Evolutionary conservation across 2,329 filamentous ascomycete genomes (phyloP).

Genomic region (Sordariomycetes sp.): DNA sequence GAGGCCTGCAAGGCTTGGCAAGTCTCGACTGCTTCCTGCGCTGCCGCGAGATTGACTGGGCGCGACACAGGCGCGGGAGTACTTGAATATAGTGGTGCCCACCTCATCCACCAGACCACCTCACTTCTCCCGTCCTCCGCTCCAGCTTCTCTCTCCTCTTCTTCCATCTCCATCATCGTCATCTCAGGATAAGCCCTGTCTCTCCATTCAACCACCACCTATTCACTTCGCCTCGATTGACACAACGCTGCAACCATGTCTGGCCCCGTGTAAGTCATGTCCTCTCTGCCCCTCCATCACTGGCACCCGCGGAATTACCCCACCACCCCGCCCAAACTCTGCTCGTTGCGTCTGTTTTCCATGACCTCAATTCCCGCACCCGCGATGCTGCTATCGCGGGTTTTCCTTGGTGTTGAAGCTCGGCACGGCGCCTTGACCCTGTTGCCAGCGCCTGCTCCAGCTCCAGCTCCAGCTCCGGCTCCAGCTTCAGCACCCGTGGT

Average conservation of each 20-base stretch:
- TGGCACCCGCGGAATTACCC: conserved; percentile 22
- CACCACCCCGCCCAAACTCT: conserved; percentile 27
- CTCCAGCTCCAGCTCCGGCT: too few relatives aligned
- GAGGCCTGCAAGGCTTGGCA: conserved; percentile 5
- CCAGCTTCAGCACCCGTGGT: conserved; percentile 10
- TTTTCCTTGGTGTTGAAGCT: conserved; percentile 5
- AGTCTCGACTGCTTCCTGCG: conserved; percentile 5
- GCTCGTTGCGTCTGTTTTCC: conserved; percentile 9
- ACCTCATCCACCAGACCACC: too few relatives aligned
- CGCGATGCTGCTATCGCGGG: conserved; percentile 12
- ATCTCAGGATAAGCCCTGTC: too few relatives aligned
- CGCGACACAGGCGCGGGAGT: too few relatives aligned
- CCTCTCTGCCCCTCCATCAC: conserved; percentile 12
- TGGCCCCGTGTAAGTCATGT: conserved; percentile 55
- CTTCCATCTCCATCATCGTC: conserved; percentile 3
- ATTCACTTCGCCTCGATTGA: conserved; percentile 4
- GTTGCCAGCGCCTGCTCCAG: conserved; percentile 1
- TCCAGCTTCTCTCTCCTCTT: neutral
- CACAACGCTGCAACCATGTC: conserved; percentile 41
- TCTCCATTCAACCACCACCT: too few relatives aligned
- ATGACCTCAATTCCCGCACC: conserved; percentile 26
- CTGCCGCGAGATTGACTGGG: too few relatives aligned
- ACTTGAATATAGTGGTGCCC: too few relatives aligned
- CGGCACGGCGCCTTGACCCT: neutral
- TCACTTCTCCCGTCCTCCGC: neutral